Evolutionary conservation across 2,329 filamentous ascomycete genomes (phyloP).

Genomic region (Phialocephala sp.): DNA sequence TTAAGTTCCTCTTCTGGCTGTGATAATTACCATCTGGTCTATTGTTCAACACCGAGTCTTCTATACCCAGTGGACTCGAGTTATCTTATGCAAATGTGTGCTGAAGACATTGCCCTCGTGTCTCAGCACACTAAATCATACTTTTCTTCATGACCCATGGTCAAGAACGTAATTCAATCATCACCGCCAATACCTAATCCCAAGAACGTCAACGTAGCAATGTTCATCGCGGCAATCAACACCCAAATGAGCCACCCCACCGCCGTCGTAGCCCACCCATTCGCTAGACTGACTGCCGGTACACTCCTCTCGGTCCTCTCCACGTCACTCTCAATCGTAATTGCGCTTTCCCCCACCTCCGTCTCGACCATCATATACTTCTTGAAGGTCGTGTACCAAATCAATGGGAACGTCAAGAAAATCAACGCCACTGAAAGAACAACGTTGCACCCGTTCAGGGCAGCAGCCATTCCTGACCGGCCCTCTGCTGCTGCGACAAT

Average conservation of each 20-base stretch:
- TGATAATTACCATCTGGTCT: background rate
- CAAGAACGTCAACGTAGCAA: slow-evolving; percentile 71
- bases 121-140: background rate
- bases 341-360: slow-evolving; percentile 21
- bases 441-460: slow-evolving; percentile 77
- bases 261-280: slow-evolving; percentile 65
- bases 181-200: slow-evolving; percentile 44
- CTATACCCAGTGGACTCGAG: no score
- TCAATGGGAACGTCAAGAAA: slow-evolving; percentile 77
- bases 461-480: slow-evolving; percentile 67
- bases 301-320: slow-evolving; percentile 40
- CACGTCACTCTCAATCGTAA: slow-evolving; percentile 25
- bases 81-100: background rate
- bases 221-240: slow-evolving; percentile 76
- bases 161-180: slow-evolving; percentile 1
- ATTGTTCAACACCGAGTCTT: no score
- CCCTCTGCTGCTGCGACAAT: slow-evolving; percentile 81
- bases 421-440: slow-evolving; percentile 80
- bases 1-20: background rate
- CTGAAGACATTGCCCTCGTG: background rate
- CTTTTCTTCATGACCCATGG: background rate
- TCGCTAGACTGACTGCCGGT: slow-evolving; percentile 60
- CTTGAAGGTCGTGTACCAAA: slow-evolving; percentile 80
- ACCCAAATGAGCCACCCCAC: slow-evolving; percentile 70
- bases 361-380: slow-evolving; percentile 72